Evolutionary conservation across 2,329 filamentous ascomycete genomes (phyloP).

Genomic region (Emergomyces orientalis): DNA sequence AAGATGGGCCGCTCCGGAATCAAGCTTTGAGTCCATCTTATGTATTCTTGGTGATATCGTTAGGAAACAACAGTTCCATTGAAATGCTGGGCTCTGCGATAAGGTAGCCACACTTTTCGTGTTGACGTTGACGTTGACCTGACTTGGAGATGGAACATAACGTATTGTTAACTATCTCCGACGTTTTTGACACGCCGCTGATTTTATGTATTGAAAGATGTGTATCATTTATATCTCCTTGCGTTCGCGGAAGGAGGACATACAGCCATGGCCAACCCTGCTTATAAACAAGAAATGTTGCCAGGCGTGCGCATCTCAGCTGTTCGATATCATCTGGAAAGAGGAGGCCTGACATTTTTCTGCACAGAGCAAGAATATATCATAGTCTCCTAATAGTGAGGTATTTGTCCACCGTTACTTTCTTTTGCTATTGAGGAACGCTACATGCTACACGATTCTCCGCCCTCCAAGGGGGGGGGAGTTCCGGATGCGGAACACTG

Average conservation of each 20-base stretch:
- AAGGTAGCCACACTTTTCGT: too few species aligned
- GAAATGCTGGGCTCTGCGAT: not conserved
- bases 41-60: constrained; percentile 8
- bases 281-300: not conserved
- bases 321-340: not conserved
- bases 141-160: too few species aligned
- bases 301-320: not conserved
- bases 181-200: too few species aligned
- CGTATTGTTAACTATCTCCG: too few species aligned
- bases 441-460: not conserved
- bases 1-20: constrained; percentile 7
- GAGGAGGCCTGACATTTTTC: not conserved
- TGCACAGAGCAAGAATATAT: not conserved
- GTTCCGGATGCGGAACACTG: not conserved
- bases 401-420: not conserved
- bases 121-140: not conserved
- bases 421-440: not conserved
- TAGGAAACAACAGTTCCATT: constrained; percentile 4
- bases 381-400: not conserved
- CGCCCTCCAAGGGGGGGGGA: too few species aligned
- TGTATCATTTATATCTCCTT: not conserved
- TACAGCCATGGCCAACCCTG: not conserved
- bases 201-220: too few species aligned
- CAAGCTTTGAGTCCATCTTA: constrained; percentile 8
- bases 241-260: not conserved